phyloP scores from a whole-genome alignment of 2,329 filamentous ascomycete genomes.

The Fusarium pseudograminearum region DNA sequence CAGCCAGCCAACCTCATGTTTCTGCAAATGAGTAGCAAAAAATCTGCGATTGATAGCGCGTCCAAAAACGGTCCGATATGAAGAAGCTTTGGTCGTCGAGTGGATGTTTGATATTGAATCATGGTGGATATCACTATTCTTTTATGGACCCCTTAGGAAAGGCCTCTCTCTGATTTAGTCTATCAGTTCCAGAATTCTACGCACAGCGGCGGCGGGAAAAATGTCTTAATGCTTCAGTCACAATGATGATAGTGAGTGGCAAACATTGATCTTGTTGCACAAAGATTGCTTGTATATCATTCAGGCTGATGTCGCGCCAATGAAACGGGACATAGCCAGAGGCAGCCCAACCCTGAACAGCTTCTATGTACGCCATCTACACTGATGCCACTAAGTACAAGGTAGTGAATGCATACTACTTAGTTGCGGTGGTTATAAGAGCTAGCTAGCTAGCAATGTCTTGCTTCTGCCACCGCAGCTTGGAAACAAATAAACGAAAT shows the following conservation, averaged over 20 bases:
- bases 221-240: neutral
- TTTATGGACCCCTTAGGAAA: constrained; percentile 27
- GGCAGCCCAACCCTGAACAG: neutral
- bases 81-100: constrained; percentile 10
- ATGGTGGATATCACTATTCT: constrained; percentile 20
- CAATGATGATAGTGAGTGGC: neutral
- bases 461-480: constrained; percentile 14
- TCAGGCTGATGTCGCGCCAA: neutral
- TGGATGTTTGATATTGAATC: constrained; percentile 33
- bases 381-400: neutral
- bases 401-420: neutral
- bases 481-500: constrained; percentile 20
- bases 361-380: neutral
- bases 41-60: constrained; percentile 17
- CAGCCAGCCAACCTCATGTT: constrained; percentile 19
- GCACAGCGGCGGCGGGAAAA: neutral
- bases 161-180: constrained; percentile 15
- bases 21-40: constrained; percentile 19
- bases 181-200: constrained; percentile 12
- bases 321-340: neutral
- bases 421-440: neutral
- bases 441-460: constrained; percentile 6
- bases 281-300: neutral
- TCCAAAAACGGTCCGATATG: constrained; percentile 40
- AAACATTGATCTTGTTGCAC: neutral